Evolutionary conservation across 169 alveolate genomes (phyloP), one percentile per base, ranked within the genome.

Genomic region (Eimeria acervulina): DNA sequence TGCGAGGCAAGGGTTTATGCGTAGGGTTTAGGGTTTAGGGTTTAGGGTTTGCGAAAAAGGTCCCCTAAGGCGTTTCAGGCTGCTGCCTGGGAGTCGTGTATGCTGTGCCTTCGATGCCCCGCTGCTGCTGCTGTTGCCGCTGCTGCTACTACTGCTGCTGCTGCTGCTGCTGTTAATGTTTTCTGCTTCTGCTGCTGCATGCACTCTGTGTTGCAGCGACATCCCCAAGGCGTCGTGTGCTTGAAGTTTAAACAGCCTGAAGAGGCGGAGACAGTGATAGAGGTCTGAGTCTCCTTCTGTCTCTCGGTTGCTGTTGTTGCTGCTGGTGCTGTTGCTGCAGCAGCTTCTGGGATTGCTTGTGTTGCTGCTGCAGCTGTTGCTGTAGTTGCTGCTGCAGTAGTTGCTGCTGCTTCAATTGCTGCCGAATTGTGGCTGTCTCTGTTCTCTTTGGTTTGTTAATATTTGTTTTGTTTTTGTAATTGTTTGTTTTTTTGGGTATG

Each of bases 181-280:
- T 63, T 6, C 31, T 63, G 74, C 74, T 63, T 7, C n/a, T 10
- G 74, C 74, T 63, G 74, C 74, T 47, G 40, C 83, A 4, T 72
- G n/a, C 28, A 44, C 5, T n/a, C n/a, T 72, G 15, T 33, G 55
- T 13, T 36, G 59, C 87, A 95, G 97, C 95, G 98, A 63, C 99
- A 98, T 74, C 99, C 99, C 13, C 98, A 98, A 87, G 99, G 99
- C 90, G 94, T 98, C 23, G 99, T 98, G 26, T 97, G 98, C 96
- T 97, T 98, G 92, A 98, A 98, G 95, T 93, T 98, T 76, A 98
- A 98, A 95, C 97, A 90, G 68, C 94, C 97, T n/a, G 98, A 96
- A 36, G 99, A 98, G 42, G 99, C 99, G 21, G 99, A 98, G 68
- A 84, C 95, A 51, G 91, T 96, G 15, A 96, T 96, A 59, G 93